Base-by-base conservation (phyloP, 805 yeast species). In the Pichia thaimueangensis region DNA sequence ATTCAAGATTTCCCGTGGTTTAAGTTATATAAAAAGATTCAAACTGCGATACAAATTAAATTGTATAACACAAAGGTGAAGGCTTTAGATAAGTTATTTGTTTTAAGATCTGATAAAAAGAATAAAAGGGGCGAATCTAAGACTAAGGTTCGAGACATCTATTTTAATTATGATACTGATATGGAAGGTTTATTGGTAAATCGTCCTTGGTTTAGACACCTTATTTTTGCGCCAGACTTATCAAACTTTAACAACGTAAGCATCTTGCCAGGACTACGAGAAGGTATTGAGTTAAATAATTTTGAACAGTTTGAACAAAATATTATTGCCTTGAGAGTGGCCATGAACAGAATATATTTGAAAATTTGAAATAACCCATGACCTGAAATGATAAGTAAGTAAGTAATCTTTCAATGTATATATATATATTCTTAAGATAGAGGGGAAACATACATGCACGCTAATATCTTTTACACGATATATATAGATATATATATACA, bases 1-100 rank as follows among this genome's bases (percentile, higher is more conserved):
- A 60, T 69, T 1, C 64, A 70, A 33, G 97, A 86, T 52, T 82
- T 74, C 52, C 88, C 96, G 1, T 83, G 95, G 88, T 86, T 81
- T 65, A 68, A 72, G 48, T 63, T 72, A 40, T 71, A 68, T 49
- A 73, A 69, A 49, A 86, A 86, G 59, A 55, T 85, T 29, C 70
- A 65, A 39, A 67, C 79, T 5, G 80, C 78, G 39, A 71, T 82
- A 13, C 71, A 73, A 42, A 66, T 82, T 43, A 74, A 80, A 43
- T 57, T 74, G 23, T 62, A 75, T 6, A 80, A 81, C 49, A 63
- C 66, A 41, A 76, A 73, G 51, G 55, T 79, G 23, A 65, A 71
- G n/a, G 67, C 71, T 42, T 60, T 80, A 23, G 85, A 81, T 55
- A 64, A 78, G 43, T 56, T 74, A 52, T 79, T 80, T 51, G 54